A percentile compares a stretch with the other conserved stretches of the same genome.
phyloP scores from a whole-genome alignment of 148 eudicot species.

The Rhododendron williamsianum region DNA sequence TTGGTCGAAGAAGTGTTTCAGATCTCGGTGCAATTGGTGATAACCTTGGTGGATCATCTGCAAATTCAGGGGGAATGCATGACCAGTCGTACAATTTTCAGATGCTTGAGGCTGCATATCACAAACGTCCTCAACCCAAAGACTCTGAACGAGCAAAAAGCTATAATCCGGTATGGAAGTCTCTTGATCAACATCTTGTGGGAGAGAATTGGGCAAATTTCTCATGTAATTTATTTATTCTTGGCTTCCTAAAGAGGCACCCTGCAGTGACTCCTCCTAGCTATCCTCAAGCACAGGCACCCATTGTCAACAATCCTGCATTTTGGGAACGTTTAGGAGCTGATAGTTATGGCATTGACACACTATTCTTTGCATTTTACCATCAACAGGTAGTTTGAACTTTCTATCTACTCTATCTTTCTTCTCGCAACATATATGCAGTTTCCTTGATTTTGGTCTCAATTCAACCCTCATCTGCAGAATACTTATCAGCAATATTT shows the following conservation, averaged over 20 bases:
- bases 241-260: slow-evolving; percentile 56
- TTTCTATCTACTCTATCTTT: neutral
- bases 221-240: slow-evolving; percentile 1
- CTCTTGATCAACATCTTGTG: slow-evolving; percentile 13
- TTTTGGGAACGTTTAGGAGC: slow-evolving; percentile 94
- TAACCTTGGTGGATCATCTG: slow-evolving; percentile 55
- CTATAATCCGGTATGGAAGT: slow-evolving; percentile 70
- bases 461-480: slow-evolving; percentile 35
- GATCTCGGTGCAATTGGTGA: slow-evolving; percentile 95
- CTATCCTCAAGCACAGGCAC: slow-evolving; percentile 97
- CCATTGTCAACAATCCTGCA: slow-evolving; percentile 86
- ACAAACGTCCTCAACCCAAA: slow-evolving; percentile 84
- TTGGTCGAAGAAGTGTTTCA: slow-evolving; percentile 87
- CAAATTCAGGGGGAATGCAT: slow-evolving; percentile 58
- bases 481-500: slow-evolving; percentile 96
- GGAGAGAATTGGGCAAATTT: slow-evolving; percentile 2
- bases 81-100: slow-evolving; percentile 66
- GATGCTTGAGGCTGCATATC: slow-evolving; percentile 89
- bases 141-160: slow-evolving; percentile 89
- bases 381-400: slow-evolving; percentile 60
- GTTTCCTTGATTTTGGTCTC: slow-evolving; percentile 11
- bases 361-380: slow-evolving; percentile 86
- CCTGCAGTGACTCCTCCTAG: slow-evolving; percentile 80
- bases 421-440: neutral
- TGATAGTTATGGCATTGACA: slow-evolving; percentile 71